Evolutionary conservation across 495 filamentous ascomycete species (phyloP).

Genomic region (Oleoguttula mirabilis): DNA sequence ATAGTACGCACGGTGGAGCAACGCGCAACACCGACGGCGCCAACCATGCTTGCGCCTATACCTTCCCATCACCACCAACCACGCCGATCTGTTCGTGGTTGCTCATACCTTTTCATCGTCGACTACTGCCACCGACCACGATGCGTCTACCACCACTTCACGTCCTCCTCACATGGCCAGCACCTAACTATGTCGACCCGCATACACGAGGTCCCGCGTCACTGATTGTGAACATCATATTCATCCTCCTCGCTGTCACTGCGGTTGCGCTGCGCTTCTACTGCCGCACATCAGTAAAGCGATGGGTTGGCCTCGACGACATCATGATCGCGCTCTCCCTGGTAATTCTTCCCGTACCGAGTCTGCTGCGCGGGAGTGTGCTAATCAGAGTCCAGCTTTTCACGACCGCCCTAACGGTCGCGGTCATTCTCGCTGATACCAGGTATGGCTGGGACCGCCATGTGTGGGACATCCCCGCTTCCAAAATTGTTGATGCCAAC

Average conservation of each 20-base stretch:
- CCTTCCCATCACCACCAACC: background rate
- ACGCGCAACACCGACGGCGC: no score
- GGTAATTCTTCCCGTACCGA: conserved; percentile 12
- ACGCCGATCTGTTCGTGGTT: background rate
- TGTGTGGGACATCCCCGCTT: conserved; percentile 5
- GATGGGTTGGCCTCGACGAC: conserved; percentile 25
- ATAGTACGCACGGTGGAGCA: no score
- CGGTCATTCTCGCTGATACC: conserved; percentile 22
- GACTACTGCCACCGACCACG: background rate
- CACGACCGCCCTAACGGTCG: conserved; percentile 19
- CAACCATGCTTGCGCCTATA: no score
- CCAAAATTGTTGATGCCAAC: conserved; percentile 13
- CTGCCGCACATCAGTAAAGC: conserved; percentile 17
- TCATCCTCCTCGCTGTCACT: conserved; percentile 21
- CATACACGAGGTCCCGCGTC: conserved; percentile 21
- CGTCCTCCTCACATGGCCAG: conserved; percentile 21
- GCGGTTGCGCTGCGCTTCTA: conserved; percentile 21
- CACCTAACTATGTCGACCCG: conserved; percentile 25
- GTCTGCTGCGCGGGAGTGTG: background rate
- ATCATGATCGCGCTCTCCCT: conserved; percentile 20
- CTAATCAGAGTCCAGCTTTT: no score
- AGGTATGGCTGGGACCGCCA: conserved; percentile 44
- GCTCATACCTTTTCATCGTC: background rate
- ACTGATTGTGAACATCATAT: conserved; percentile 22
- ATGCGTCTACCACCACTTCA: conserved; percentile 24